Conservation (phyloP, 805 yeast genomes). For the Teunomyces tritomae region DNA sequence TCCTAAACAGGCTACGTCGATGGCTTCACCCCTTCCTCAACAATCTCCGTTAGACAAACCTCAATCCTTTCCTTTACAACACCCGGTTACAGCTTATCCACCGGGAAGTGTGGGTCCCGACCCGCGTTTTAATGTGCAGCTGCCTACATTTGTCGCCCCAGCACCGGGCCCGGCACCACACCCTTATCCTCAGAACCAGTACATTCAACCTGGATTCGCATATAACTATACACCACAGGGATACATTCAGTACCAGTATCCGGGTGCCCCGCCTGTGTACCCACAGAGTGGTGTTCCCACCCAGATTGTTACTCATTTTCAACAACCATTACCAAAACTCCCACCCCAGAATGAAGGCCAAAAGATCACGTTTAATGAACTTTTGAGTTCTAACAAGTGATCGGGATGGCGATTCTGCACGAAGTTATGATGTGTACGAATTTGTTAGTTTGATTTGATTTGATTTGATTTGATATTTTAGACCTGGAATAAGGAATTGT, state of each 20-base stretch:
- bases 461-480: not conserved
- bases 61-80: constrained; percentile 9
- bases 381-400: constrained; percentile 29
- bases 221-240: constrained; percentile 32
- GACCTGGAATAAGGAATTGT: not conserved
- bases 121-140: constrained; percentile 4
- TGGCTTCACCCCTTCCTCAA: not conserved
- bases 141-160: not conserved
- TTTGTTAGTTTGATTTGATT: constrained; percentile 4
- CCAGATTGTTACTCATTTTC: constrained; percentile 8
- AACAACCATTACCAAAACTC: constrained; percentile 9
- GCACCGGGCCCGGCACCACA: not conserved
- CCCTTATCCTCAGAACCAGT: constrained; percentile 11
- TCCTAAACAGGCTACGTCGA: constrained; percentile 14
- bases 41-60: not conserved
- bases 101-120: constrained; percentile 13
- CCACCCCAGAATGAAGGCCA: constrained; percentile 23
- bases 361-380: constrained; percentile 40
- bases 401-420: not conserved
- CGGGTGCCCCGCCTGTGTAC: constrained; percentile 12
- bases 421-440: constrained; percentile 4
- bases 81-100: constrained; percentile 37
- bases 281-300: constrained; percentile 3
- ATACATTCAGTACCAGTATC: constrained; percentile 29
- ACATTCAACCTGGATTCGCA: constrained; percentile 29